These are phyloP conservation scores for Geotrichum cucujoidarum DNA, from an alignment of 1,139 yeast genomes.

Conservation along the genomic window DNA sequence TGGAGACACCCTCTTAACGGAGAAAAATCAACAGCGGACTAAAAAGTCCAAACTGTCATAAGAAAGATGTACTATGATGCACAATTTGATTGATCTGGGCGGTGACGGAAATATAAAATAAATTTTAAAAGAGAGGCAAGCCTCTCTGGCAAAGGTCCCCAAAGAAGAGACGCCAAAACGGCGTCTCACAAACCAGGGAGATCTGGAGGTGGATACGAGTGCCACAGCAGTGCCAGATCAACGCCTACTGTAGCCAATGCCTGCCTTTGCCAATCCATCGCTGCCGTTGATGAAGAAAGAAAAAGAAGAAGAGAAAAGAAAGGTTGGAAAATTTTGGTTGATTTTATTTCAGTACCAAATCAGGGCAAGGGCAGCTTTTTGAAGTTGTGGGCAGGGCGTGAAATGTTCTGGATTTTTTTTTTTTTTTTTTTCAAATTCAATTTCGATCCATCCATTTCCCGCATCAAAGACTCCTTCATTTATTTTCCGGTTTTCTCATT, in stretches of 20 bases:
- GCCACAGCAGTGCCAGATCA: constrained; percentile 7
- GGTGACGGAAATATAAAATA: constrained; percentile 2
- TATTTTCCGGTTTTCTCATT: no score
- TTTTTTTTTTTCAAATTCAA: constrained; percentile 1
- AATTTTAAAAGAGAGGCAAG: constrained; percentile 1
- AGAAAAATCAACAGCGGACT: constrained; percentile 5
- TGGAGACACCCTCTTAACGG: constrained; percentile 31
- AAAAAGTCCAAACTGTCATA: constrained; percentile 1
- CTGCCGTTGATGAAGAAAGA: constrained; percentile 9
- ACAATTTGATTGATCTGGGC: constrained; percentile 21
- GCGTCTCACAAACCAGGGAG: constrained; percentile 20
- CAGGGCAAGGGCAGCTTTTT: constrained; percentile 4
- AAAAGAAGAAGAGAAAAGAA: background rate
- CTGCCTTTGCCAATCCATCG: constrained; percentile 15
- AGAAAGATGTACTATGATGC: constrained; percentile 33
- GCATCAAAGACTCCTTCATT: no score
- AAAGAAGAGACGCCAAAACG: constrained; percentile 24
- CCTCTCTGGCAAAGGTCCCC: constrained; percentile 16
- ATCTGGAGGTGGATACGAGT: constrained; percentile 17
- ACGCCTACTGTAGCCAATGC: background rate
- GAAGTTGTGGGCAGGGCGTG: no score
- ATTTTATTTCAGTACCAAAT: background rate
- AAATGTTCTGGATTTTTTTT: no score
- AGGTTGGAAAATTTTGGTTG: background rate
- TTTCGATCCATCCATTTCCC: background rate